Conservation (phyloP, 2,329 filamentous ascomycete species). For the Trichoderma asperellum region DNA sequence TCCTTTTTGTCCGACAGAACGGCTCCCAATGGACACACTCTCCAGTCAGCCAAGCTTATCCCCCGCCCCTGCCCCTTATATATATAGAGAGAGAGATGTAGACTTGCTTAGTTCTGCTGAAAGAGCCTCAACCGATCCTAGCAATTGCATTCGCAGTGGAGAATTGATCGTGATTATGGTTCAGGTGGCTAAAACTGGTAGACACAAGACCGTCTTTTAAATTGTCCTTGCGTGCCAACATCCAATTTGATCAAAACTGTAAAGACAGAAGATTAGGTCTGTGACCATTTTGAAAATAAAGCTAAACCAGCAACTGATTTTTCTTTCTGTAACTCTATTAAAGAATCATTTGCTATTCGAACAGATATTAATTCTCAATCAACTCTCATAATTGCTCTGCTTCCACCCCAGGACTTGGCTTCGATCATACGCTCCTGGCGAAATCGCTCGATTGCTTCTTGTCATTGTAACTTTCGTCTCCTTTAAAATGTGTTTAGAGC, state of each 20-base stretch:
- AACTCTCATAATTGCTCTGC: slow-evolving; percentile 2
- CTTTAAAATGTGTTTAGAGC: slow-evolving; percentile 20
- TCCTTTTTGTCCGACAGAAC: neutral
- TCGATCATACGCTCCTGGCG: slow-evolving; percentile 9
- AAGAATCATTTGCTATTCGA: neutral
- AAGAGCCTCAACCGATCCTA: neutral
- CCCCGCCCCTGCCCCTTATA: no score
- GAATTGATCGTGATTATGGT: neutral
- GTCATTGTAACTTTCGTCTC: slow-evolving; percentile 20
- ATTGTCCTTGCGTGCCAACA: neutral
- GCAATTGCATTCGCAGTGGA: neutral
- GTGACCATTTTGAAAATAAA: neutral
- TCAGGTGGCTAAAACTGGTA: neutral
- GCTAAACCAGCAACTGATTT: neutral
- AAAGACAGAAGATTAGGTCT: neutral
- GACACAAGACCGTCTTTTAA: neutral
- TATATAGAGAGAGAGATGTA: no score
- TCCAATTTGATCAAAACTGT: neutral
- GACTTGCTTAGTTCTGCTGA: neutral
- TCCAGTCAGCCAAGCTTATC: no score
- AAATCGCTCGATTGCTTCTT: slow-evolving; percentile 2
- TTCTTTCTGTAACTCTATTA: neutral
- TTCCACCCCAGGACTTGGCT: slow-evolving; percentile 20
- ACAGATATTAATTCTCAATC: neutral
- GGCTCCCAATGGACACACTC: neutral